Base-by-base conservation (phyloP, 2,329 filamentous ascomycete genomes). In the Rosellinia necatrix region DNA sequence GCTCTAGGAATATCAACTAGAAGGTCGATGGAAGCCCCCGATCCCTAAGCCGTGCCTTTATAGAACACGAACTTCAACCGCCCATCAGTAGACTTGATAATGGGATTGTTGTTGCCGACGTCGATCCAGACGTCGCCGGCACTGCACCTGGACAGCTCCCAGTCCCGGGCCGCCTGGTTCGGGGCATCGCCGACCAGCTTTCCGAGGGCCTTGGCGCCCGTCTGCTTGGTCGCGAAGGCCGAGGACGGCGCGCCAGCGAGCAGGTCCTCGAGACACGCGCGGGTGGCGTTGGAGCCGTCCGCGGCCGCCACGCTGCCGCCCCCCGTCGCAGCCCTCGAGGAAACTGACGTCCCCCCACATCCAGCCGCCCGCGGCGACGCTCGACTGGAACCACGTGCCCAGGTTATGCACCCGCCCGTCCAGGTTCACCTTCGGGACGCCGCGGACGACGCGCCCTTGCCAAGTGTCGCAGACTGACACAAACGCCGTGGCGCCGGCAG, bases 391-490 rank as follows among this genome's bases (percentile, higher is more conserved):
- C 58, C 64, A 67, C 9, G 67, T 68, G 8, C 65, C 66, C 0
- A 68, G 59, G 42, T 64, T 65, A 49, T 67, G 64, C 6, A 43
- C 53, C 2, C 49, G 50, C 15, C 58, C 57, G 29, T 69, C 62
- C 17, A 63, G 37, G 58, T 68, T 68, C 43, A 60, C 35, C 2
- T 38, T 8, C 1, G 59, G 48, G 2, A 56, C 61, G 4, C 67
- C 67, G 8, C 66, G 67, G 22, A 66, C 62, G 29, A 69, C 49
- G 30, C 64, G 66, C 6, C 67, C 67, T 29, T 64, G 53, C 44
- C 63, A 69, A 0, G 66, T 63, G 2, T 49, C 13, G 49, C 67
- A 68, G 17, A 69, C 63, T 5, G 66, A 64, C 10, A 69, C 61
- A 40, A 68, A 69, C 12, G 59, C 53, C 6, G 59, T 58, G 24